Conservation (phyloP, 2,329 filamentous ascomycete genomes). For the Nigrospora osmanthi region DNA sequence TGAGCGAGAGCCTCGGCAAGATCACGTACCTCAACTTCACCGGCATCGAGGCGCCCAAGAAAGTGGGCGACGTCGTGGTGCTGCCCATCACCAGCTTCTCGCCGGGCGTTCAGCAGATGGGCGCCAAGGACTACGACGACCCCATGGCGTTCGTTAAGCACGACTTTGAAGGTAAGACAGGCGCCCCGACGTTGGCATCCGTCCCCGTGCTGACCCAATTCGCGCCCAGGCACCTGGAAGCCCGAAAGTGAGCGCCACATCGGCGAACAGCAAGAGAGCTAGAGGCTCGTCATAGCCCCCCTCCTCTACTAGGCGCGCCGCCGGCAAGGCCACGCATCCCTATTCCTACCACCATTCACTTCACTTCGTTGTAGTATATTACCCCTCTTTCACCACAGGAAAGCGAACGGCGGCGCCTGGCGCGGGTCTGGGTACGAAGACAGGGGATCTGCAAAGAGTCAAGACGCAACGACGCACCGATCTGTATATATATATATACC, state of each 20-base stretch:
- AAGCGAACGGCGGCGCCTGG: not conserved
- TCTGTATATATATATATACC: too few relatives aligned
- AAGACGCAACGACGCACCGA: not conserved
- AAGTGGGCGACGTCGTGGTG: conserved; percentile 87
- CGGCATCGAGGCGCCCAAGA: conserved; percentile 73
- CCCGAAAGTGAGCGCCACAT: conserved; percentile 65
- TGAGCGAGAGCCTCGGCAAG: conserved; percentile 59
- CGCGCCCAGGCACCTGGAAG: conserved; percentile 61
- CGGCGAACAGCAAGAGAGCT: conserved; percentile 33
- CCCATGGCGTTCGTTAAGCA: conserved; percentile 98
- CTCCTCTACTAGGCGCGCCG: not conserved
- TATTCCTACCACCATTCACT: not conserved
- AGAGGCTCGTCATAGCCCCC: conserved; percentile 13
- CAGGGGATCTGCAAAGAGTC: not conserved
- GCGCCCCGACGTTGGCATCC: not conserved
- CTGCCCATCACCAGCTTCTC: conserved; percentile 97
- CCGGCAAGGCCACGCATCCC: not conserved
- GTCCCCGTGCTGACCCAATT: conserved; percentile 9
- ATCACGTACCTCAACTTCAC: conserved; percentile 88
- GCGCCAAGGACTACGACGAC: conserved; percentile 77
- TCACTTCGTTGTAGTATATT: conserved; percentile 1
- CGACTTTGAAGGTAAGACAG: conserved; percentile 78
- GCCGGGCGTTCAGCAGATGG: conserved; percentile 90
- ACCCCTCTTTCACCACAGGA: not conserved
- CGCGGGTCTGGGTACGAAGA: conserved; percentile 1